A percentile compares a stretch with the other conserved stretches of the same genome.
Conservation (phyloP, 768 basidiomycete species). For the Rhizopogon vesiculosus region DNA sequence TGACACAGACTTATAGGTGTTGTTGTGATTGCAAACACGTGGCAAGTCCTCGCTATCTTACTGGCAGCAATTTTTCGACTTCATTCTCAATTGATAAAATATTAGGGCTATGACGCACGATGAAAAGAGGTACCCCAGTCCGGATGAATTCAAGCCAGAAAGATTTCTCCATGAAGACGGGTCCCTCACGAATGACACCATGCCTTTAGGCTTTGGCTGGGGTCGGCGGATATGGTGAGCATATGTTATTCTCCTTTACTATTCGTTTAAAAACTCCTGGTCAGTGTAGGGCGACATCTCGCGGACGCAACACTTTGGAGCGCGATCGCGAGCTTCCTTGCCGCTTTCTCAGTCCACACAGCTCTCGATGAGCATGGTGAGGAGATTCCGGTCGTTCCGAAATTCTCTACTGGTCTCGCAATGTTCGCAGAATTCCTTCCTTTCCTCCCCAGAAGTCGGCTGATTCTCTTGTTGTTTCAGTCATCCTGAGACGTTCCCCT, state of each 20-base stretch:
- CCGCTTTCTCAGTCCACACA: constrained; percentile 3
- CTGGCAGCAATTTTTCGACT: neutral
- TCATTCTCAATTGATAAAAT: neutral
- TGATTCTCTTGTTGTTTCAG: neutral
- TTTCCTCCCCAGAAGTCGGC: too few species aligned
- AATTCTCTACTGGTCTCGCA: too few species aligned
- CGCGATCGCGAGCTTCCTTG: constrained; percentile 16
- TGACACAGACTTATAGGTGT: constrained; percentile 1
- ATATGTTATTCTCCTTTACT: too few species aligned
- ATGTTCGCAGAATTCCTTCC: too few species aligned
- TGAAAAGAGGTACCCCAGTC: constrained; percentile 6
- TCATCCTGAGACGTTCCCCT: constrained; percentile 3
- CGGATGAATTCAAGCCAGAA: constrained; percentile 7
- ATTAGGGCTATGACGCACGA: constrained; percentile 9
- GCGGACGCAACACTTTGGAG: constrained; percentile 33
- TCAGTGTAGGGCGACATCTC: constrained; percentile 37
- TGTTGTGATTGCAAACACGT: constrained; percentile 4
- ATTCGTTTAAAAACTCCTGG: too few species aligned
- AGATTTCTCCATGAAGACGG: constrained; percentile 8
- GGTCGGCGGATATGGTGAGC: neutral
- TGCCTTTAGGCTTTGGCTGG: constrained; percentile 5
- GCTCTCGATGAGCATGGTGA: too few species aligned
- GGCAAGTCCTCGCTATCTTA: neutral
- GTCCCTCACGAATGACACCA: constrained; percentile 4
- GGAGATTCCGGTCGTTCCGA: too few species aligned